Conservation (phyloP, 179 eudicot genomes). For the Vitellaria paradoxa region DNA sequence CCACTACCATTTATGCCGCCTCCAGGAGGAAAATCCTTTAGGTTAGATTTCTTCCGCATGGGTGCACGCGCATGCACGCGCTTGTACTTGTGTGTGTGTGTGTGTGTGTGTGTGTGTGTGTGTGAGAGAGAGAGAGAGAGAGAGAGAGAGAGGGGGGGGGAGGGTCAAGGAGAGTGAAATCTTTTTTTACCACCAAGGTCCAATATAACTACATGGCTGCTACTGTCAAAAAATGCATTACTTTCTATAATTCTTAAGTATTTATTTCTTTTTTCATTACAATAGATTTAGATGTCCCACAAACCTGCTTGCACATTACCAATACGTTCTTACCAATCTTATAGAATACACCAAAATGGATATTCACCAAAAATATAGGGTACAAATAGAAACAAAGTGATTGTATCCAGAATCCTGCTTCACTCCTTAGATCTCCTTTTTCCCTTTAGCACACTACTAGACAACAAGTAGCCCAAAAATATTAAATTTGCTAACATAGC, state of each 20-base stretch:
- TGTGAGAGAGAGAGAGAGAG: too few relatives aligned
- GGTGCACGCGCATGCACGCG: too few relatives aligned
- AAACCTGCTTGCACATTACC: not conserved
- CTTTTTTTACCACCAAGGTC: not conserved
- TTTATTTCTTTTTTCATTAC: not conserved
- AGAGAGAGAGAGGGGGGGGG: too few relatives aligned
- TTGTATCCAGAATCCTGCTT: not conserved
- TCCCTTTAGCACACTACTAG: not conserved
- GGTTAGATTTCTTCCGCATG: not conserved
- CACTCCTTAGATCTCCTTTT: not conserved
- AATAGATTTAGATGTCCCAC: not conserved
- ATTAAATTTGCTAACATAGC: not conserved
- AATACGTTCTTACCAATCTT: not conserved
- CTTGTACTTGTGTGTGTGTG: too few relatives aligned
- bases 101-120: too few relatives aligned
- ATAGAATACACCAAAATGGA: not conserved
- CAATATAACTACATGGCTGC: not conserved
- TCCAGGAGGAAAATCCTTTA: not conserved
- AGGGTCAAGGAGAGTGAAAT: not conserved
- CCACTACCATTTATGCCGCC: not conserved
- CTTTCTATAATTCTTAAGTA: not conserved
- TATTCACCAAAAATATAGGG: not conserved
- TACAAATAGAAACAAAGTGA: not conserved
- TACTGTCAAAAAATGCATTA: not conserved
- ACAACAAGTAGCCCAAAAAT: not conserved